Conservation (phyloP, 805 yeast genomes). For the Hanseniaspora meyeri region DNA sequence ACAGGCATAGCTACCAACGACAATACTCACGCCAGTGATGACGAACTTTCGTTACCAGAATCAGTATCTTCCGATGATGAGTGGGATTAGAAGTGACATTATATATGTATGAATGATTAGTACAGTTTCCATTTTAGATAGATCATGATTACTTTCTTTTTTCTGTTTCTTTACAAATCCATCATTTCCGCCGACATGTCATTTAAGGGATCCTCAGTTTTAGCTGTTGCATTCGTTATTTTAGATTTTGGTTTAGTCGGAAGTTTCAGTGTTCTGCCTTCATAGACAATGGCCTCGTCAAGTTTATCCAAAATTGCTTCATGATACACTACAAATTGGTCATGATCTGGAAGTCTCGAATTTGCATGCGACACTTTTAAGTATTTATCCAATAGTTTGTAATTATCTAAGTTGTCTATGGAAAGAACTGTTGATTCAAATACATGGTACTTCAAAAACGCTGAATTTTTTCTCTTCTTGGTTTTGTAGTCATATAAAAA, state of each 20-base stretch:
- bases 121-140: neutral
- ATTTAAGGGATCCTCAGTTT: constrained; percentile 8
- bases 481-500: constrained; percentile 53
- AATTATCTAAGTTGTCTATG: constrained; percentile 77
- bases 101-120: neutral
- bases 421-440: constrained; percentile 72
- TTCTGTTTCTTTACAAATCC: neutral
- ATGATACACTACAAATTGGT: constrained; percentile 38
- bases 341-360: constrained; percentile 38
- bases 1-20: constrained; percentile 1
- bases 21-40: constrained; percentile 17
- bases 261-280: neutral
- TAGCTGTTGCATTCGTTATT: neutral
- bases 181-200: neutral
- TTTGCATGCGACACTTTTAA: constrained; percentile 62
- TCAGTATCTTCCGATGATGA: constrained; percentile 25
- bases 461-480: constrained; percentile 63
- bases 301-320: constrained; percentile 27
- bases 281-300: constrained; percentile 21
- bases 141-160: neutral
- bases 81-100: neutral
- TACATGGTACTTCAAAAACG: constrained; percentile 71
- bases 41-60: constrained; percentile 28
- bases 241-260: neutral
- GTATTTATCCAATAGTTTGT: constrained; percentile 36